phyloP scores from a whole-genome alignment of 306 rosid species.

The Medicago ruthenica region DNA sequence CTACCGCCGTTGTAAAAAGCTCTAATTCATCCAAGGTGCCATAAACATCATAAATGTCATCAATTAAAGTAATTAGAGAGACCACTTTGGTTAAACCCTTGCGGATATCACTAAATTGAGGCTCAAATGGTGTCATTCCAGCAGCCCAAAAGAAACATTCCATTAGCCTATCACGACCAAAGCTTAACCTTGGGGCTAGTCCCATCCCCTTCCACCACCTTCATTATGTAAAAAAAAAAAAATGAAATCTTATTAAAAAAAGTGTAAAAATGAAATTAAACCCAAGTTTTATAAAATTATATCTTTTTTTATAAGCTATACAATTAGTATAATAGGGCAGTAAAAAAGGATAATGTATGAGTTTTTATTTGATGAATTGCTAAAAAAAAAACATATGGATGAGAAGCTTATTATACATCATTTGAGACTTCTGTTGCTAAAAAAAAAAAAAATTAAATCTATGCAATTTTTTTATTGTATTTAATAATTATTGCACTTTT shows the following conservation, averaged over 20 bases:
- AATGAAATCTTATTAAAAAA: neutral
- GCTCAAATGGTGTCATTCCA: constrained; percentile 45
- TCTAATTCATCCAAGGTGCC: constrained; percentile 61
- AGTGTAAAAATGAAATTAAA: neutral
- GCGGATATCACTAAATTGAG: constrained; percentile 46
- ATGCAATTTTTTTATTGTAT: too few relatives aligned
- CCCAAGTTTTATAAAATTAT: too few relatives aligned
- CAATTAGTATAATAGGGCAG: too few relatives aligned
- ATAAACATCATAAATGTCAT: constrained; percentile 66
- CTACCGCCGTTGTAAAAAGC: constrained; percentile 54
- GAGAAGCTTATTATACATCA: too few relatives aligned
- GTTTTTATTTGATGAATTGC: too few relatives aligned
- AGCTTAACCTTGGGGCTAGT: constrained; percentile 55
- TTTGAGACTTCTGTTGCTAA: too few relatives aligned
- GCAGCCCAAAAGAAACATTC: constrained; percentile 60
- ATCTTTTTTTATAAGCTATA: too few relatives aligned
- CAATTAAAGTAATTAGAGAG: constrained; percentile 48
- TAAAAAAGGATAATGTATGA: too few relatives aligned
- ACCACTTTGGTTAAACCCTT: constrained; percentile 59
- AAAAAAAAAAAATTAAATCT: too few relatives aligned
- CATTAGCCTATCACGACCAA: constrained; percentile 57
- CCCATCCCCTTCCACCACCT: constrained; percentile 68
- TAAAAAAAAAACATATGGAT: too few relatives aligned
- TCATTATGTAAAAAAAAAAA: neutral
- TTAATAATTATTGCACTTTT: too few relatives aligned